Conservation (phyloP, 768 basidiomycete genomes). For the Sutorius australiensis region DNA sequence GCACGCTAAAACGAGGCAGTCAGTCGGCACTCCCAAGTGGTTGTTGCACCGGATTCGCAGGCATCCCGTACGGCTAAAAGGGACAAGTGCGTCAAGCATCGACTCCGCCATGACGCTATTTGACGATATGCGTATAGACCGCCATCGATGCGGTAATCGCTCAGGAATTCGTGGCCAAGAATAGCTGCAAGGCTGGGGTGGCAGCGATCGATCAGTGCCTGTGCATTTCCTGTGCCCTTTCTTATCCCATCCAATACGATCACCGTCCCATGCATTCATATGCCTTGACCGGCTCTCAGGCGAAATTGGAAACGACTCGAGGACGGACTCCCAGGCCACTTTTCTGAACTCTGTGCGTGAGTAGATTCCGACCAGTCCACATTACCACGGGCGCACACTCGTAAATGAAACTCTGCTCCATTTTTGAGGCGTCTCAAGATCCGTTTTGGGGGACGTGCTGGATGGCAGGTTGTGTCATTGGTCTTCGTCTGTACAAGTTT, state of each 20-base stretch:
- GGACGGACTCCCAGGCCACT: conserved; percentile 21
- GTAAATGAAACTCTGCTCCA: conserved; percentile 21
- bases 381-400: conserved; percentile 1
- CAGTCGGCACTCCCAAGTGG: background rate
- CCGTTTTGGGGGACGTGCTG: background rate
- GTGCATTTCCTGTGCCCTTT: background rate
- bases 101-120: conserved; percentile 5
- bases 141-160: conserved; percentile 6
- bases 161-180: conserved; percentile 2
- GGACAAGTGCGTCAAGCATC: background rate
- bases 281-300: conserved; percentile 17
- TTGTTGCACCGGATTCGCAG: conserved; percentile 1
- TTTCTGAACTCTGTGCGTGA: conserved; percentile 15
- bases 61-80: background rate
- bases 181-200: conserved; percentile 7
- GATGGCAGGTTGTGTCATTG: background rate
- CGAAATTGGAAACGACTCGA: conserved; percentile 8
- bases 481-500: conserved; percentile 9
- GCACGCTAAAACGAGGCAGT: conserved; percentile 6
- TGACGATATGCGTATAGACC: background rate
- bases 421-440: conserved; percentile 6
- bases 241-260: conserved; percentile 7
- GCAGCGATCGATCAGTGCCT: conserved; percentile 3
- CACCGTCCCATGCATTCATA: background rate
- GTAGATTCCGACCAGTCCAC: conserved; percentile 8